phyloP scores from a whole-genome alignment of 2,329 filamentous ascomycete genomes.

The Trichoderma sp. region DNA sequence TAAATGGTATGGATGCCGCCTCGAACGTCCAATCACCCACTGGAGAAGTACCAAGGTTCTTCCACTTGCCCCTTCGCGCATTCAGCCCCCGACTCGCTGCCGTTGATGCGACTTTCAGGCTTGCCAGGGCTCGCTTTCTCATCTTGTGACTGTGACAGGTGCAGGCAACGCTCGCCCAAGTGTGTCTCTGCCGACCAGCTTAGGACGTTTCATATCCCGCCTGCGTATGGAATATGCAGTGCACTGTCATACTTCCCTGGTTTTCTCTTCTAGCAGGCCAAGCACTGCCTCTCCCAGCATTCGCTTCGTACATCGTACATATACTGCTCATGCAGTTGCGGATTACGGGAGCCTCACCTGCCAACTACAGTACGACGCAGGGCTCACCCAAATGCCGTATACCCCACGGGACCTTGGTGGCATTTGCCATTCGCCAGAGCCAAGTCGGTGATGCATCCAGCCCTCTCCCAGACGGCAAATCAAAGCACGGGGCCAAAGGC shows the following conservation, averaged over 20 bases:
- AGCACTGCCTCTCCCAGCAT: background rate
- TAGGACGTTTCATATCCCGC: conserved; percentile 13
- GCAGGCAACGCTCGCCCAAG: background rate
- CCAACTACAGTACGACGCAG: background rate
- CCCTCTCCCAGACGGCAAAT: background rate
- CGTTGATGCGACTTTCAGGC: background rate
- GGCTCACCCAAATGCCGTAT: background rate
- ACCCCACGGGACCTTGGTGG: background rate
- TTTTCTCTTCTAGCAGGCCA: background rate
- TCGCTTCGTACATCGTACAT: no score
- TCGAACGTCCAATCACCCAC: background rate
- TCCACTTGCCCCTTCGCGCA: background rate
- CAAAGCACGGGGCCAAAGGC: background rate
- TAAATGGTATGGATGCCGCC: background rate
- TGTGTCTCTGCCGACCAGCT: background rate
- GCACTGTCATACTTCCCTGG: background rate
- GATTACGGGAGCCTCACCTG: background rate
- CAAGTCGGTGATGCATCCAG: background rate
- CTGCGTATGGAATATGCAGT: background rate
- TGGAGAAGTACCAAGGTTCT: background rate
- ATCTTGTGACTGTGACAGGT: background rate
- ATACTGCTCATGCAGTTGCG: no score
- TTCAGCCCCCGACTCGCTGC: background rate
- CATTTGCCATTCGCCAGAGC: background rate
- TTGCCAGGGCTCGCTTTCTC: background rate